Conservation (phyloP, 2,329 filamentous ascomycete genomes). For the Sporothrix pseudoabietina region DNA sequence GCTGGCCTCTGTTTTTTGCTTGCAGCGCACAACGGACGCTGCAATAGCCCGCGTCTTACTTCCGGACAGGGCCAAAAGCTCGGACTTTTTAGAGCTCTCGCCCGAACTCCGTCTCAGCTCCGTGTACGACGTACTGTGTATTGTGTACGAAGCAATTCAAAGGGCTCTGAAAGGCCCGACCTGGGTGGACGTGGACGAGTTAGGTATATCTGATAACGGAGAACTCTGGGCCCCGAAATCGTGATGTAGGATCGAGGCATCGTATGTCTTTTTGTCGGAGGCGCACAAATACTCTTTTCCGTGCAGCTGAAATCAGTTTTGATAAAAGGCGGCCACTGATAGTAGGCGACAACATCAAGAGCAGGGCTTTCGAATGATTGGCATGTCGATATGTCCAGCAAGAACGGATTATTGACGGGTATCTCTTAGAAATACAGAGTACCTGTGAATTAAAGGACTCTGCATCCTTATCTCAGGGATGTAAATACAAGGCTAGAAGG, state of each 20-base stretch:
- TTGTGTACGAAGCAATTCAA: not conserved
- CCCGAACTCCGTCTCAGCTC: not conserved
- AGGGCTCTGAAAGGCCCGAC: slow-evolving; percentile 10
- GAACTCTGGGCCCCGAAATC: not conserved
- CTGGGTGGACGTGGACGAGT: not conserved
- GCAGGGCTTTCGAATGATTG: slow-evolving; percentile 10
- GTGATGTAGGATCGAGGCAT: not conserved
- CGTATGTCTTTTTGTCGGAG: not conserved
- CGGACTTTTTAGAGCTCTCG: slow-evolving; percentile 7
- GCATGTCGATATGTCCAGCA: not conserved
- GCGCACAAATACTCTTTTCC: not conserved
- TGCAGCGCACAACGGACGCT: not conserved
- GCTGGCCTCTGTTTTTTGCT: not conserved
- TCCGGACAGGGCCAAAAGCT: not conserved
- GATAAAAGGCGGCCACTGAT: not conserved
- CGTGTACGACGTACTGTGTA: no score
- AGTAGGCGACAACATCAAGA: no score
- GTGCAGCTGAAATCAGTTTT: not conserved
- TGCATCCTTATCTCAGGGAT: not conserved
- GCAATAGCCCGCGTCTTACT: slow-evolving; percentile 19
- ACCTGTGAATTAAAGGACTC: not conserved
- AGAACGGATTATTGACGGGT: not conserved
- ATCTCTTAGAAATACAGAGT: no score
- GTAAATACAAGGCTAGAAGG: no score
- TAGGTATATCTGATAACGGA: slow-evolving; percentile 5